A percentile compares a stretch with the other conserved stretches of the same genome.
phyloP scores from a whole-genome alignment of 2,329 filamentous ascomycete genomes.

The Plenodomus tracheiphilus region DNA sequence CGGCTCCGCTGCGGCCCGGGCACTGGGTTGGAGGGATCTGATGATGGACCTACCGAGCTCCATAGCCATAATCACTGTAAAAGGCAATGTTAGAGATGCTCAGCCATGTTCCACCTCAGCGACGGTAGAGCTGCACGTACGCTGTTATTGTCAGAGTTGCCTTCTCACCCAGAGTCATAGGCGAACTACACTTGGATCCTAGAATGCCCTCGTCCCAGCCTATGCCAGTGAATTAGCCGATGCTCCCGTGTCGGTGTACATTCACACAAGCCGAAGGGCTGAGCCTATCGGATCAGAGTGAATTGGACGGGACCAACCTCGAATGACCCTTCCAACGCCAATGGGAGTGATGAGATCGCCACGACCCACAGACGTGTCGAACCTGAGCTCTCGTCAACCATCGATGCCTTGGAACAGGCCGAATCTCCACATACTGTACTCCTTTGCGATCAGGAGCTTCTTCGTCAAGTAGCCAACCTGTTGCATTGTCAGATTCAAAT shows the following conservation, averaged over 20 bases:
- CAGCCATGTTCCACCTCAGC: neutral
- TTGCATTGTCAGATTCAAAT: slow-evolving; percentile 12
- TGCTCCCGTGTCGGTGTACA: slow-evolving; percentile 6
- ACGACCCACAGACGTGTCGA: slow-evolving; percentile 82
- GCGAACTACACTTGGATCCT: slow-evolving; percentile 35
- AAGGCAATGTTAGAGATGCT: slow-evolving; percentile 19
- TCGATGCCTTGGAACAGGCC: slow-evolving; percentile 4
- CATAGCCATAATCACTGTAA: slow-evolving; percentile 44
- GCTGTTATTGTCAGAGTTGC: slow-evolving; percentile 78
- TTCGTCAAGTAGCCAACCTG: slow-evolving; percentile 73
- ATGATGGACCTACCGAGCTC: slow-evolving; percentile 36
- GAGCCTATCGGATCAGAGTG: neutral
- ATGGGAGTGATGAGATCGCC: slow-evolving; percentile 78
- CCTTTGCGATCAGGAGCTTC: slow-evolving; percentile 66
- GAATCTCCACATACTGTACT: slow-evolving; percentile 62
- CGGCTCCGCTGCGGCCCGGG: neutral
- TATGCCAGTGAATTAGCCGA: slow-evolving; percentile 32
- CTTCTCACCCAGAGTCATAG: slow-evolving; percentile 92
- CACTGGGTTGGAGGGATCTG: slow-evolving; percentile 2
- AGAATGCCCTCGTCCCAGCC: slow-evolving; percentile 70
- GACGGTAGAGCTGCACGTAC: slow-evolving; percentile 52
- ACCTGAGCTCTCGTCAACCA: slow-evolving; percentile 58
- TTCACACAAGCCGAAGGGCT: slow-evolving; percentile 1
- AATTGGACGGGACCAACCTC: slow-evolving; percentile 60
- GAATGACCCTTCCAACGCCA: slow-evolving; percentile 82